Evolutionary conservation across 2,329 filamentous ascomycete species (phyloP), one percentile per base, ranked within the genome.

Genomic region (Aquanectria penicillioides): DNA sequence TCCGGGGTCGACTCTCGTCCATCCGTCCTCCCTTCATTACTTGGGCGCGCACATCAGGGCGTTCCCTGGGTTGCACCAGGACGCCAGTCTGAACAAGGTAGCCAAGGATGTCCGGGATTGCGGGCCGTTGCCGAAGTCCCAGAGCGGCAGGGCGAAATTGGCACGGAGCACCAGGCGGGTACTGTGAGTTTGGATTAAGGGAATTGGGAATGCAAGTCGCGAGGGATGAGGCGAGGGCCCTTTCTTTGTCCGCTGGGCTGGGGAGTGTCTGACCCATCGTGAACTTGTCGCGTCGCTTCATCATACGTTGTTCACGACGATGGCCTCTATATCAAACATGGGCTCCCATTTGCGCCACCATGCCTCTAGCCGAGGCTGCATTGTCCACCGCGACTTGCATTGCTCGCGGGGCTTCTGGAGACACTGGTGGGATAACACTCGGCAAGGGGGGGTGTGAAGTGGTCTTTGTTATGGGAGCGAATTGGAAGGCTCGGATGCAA

Each of bases 101-200:
- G 15, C 31, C 40, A 22, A 22, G 63, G 61, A 51, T 63, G 20
- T 31, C 59, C 61, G 57, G 51, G 28, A 41, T 37, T 41, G 49
- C 66, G 66, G 66, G 52, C 64, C 66, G 66, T 28, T 38, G 23
- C 52, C 46, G 48, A 58, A 43, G 47, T 61, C 52, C 44, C 20
- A 33, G 40, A 49, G 31, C 20, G 41, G 50, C 33, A 48, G 61
- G 62, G 58, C 55, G 65, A 69, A 50, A 69, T 68, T 68, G 41
- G 63, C 60, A 63, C 61, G 65, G 65, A 38, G 53, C 22, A 40
- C 31, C 47, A 54, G 54, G 47, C 55, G 28, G 50, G n/a, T n/a
- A n/a, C n/a, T n/a, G n/a, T n/a, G n/a, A 47, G 43, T 17, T 38
- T 22, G 23, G 26, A 25, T 50, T 44, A 38, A 43, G 31, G 44